phyloP scores from a whole-genome alignment of 2,329 filamentous ascomycete genomes.

The Diaporthe batatas region DNA sequence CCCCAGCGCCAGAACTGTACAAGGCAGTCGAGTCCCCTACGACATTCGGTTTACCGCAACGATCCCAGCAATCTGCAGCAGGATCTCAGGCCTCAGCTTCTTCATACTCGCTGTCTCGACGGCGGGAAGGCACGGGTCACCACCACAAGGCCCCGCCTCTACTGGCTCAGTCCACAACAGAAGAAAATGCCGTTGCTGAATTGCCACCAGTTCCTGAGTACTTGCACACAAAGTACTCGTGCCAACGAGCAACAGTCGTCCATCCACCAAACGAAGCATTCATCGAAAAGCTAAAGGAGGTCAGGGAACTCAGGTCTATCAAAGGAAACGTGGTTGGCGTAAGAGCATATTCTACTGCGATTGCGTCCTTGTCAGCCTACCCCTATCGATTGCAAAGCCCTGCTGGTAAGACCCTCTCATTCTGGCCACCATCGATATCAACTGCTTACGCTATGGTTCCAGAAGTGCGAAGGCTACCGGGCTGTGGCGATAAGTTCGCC shows the following conservation, averaged over 20 bases:
- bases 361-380: slow-evolving; percentile 87
- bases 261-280: slow-evolving; percentile 81
- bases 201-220: slow-evolving; percentile 78
- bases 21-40: slow-evolving; percentile 30
- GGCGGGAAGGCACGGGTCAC: slow-evolving; percentile 40
- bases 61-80: slow-evolving; percentile 34
- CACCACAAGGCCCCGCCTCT: slow-evolving; percentile 55
- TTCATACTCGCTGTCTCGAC: slow-evolving; percentile 27
- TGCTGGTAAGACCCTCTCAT: slow-evolving; percentile 54
- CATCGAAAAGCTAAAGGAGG: slow-evolving; percentile 78
- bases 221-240: slow-evolving; percentile 78
- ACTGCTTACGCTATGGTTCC: background rate
- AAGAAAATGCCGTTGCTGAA: slow-evolving; percentile 72
- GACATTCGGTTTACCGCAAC: slow-evolving; percentile 28
- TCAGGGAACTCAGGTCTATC: slow-evolving; percentile 78
- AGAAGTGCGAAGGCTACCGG: slow-evolving; percentile 74
- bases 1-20: slow-evolving; percentile 44
- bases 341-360: slow-evolving; percentile 88
- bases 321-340: slow-evolving; percentile 83
- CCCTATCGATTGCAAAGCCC: slow-evolving; percentile 64
- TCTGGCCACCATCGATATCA: background rate
- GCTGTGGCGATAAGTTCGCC: slow-evolving; percentile 85
- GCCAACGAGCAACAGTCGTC: slow-evolving; percentile 80
- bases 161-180: slow-evolving; percentile 79
- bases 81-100: slow-evolving; percentile 16